Evolutionary conservation across 495 filamentous ascomycete genomes (phyloP).

Genomic region (Astrothelium macrocarpum): DNA sequence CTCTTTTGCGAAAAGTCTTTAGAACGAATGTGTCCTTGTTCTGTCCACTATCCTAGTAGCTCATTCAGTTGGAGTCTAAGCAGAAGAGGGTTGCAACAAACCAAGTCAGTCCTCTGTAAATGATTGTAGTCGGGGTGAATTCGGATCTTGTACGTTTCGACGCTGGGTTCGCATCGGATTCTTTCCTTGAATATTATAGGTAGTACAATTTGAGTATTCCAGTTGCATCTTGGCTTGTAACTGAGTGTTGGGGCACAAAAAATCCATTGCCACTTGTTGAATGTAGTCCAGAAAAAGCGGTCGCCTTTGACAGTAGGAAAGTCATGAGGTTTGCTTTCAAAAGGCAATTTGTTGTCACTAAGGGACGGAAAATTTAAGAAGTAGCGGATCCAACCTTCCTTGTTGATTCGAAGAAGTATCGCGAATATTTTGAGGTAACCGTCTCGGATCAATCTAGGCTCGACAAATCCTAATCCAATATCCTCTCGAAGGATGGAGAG

Average conservation of each 20-base stretch:
- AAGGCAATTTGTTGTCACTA: neutral
- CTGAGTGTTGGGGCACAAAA: neutral
- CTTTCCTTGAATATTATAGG: neutral
- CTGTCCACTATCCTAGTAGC: neutral
- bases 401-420: slow-evolving; percentile 2
- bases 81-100: neutral
- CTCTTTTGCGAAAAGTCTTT: slow-evolving; percentile 3
- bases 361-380: neutral
- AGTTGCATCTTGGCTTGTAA: slow-evolving; percentile 1
- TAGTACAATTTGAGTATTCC: slow-evolving; percentile 5
- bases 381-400: neutral
- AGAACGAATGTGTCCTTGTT: neutral
- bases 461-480: neutral
- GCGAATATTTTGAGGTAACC: slow-evolving; percentile 3
- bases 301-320: neutral
- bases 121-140: slow-evolving; percentile 2
- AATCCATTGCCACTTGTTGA: slow-evolving; percentile 1
- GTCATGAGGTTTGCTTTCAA: slow-evolving; percentile 1
- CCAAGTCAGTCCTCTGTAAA: neutral
- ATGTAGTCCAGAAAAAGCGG: slow-evolving; percentile 3
- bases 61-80: neutral
- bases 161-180: neutral
- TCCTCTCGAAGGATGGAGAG: neutral
- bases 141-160: slow-evolving; percentile 3
- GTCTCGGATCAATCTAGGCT: neutral